These are phyloP conservation scores for Diophrys sp. DNA, from an alignment of 73 alveolate genomes.

Conservation along the genomic window DNA sequence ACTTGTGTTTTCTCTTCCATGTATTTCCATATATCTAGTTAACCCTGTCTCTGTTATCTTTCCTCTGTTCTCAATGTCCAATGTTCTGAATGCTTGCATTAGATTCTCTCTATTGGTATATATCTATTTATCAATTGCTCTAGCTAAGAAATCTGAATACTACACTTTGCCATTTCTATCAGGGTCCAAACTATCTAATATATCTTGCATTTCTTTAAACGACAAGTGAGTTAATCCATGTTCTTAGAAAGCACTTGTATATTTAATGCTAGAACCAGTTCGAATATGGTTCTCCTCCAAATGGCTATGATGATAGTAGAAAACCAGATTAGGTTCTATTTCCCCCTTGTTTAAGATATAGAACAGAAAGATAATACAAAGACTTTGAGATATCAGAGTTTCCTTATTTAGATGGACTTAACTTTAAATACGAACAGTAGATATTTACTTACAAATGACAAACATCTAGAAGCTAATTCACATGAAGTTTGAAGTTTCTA, in stretches of 20 bases:
- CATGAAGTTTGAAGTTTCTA: too few species aligned
- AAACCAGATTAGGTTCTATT: too few species aligned
- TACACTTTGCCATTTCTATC: constrained; percentile 38
- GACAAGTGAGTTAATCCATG: neutral
- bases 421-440: too few species aligned
- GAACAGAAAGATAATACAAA: too few species aligned
- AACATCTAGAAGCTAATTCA: too few species aligned
- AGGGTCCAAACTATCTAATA: constrained; percentile 25
- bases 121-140: constrained; percentile 6
- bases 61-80: constrained; percentile 9
- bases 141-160: constrained; percentile 37
- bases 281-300: too few species aligned
- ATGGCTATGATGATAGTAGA: too few species aligned
- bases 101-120: neutral
- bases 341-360: too few species aligned
- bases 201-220: constrained; percentile 24
- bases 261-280: neutral
- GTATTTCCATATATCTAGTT: neutral
- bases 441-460: too few species aligned
- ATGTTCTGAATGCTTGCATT: constrained; percentile 4
- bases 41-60: constrained; percentile 2
- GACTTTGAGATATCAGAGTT: too few species aligned
- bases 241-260: neutral
- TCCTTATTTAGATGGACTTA: too few species aligned
- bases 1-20: neutral